phyloP scores from a whole-genome alignment of 345 rosid species.

The Eucalyptus lansdowneana region DNA sequence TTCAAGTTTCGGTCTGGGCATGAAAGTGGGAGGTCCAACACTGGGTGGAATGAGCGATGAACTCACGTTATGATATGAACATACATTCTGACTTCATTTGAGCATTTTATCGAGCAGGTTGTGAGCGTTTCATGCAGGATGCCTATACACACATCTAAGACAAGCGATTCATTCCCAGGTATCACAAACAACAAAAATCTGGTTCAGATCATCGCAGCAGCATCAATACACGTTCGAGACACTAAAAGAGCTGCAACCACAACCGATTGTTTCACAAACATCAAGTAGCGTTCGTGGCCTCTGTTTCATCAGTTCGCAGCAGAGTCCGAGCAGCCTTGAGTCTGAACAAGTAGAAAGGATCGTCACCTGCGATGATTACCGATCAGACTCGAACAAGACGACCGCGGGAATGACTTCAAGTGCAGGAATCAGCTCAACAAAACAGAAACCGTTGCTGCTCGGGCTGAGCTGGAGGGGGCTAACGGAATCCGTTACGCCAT shows the following conservation, averaged over 20 bases:
- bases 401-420: background rate
- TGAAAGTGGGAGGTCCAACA: background rate
- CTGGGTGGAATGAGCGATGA: background rate
- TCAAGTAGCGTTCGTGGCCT: background rate
- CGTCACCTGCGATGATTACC: background rate
- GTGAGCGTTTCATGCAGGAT: background rate
- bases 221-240: background rate
- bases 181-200: background rate
- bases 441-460: background rate
- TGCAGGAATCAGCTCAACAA: background rate
- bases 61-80: slow-evolving; percentile 24
- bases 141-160: background rate
- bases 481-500: background rate
- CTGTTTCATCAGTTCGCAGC: background rate
- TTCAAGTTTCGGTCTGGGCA: background rate
- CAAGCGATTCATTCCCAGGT: background rate
- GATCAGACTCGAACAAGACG: background rate
- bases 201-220: background rate
- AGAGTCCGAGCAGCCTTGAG: background rate
- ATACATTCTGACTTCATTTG: background rate
- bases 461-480: background rate
- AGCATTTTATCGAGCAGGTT: background rate
- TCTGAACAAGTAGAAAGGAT: background rate
- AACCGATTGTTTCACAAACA: background rate
- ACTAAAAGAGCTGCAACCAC: background rate